phyloP scores from a whole-genome alignment of 495 filamentous ascomycete species.

The Penicillium macrosclerotiorum region DNA sequence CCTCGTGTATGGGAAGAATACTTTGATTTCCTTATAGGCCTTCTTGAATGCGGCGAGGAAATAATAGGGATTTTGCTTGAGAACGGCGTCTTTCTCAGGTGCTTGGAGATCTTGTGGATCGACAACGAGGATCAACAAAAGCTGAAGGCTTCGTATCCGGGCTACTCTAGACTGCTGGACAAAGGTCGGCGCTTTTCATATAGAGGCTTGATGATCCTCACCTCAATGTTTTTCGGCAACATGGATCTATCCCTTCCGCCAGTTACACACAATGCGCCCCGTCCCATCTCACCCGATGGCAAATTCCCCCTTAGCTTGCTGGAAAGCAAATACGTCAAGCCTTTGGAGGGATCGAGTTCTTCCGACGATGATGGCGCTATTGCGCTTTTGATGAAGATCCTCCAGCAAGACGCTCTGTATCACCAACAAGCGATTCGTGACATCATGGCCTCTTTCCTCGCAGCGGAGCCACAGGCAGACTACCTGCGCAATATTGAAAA shows the following conservation, averaged over 20 bases:
- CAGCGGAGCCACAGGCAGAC: conserved; percentile 44
- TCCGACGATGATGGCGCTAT: conserved; percentile 32
- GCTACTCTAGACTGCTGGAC: conserved; percentile 56
- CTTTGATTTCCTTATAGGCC: conserved; percentile 63
- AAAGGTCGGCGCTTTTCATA: conserved; percentile 50
- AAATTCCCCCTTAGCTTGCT: conserved; percentile 38
- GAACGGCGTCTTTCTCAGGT: conserved; percentile 52
- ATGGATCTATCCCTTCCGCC: conserved; percentile 41
- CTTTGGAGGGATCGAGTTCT: conserved; percentile 23
- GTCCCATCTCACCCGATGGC: conserved; percentile 21
- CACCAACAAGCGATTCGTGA: conserved; percentile 27
- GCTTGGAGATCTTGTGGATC: conserved; percentile 61
- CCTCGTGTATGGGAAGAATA: conserved; percentile 77
- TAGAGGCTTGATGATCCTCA: conserved; percentile 43
- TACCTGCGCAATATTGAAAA: conserved; percentile 42
- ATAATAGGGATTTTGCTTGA: conserved; percentile 56
- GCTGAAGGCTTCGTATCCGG: conserved; percentile 47
- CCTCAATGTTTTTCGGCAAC: conserved; percentile 35
- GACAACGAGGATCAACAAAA: conserved; percentile 55
- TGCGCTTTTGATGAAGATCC: conserved; percentile 43
- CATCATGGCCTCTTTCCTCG: conserved; percentile 43
- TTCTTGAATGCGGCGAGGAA: conserved; percentile 54
- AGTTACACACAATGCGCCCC: conserved; percentile 26
- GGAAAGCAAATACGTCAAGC: conserved; percentile 35
- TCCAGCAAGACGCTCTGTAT: conserved; percentile 30